A percentile compares a stretch with the other conserved stretches of the same genome.
Conservation (phyloP, 2,329 filamentous ascomycete species). For the Microascus cirrosus region DNA sequence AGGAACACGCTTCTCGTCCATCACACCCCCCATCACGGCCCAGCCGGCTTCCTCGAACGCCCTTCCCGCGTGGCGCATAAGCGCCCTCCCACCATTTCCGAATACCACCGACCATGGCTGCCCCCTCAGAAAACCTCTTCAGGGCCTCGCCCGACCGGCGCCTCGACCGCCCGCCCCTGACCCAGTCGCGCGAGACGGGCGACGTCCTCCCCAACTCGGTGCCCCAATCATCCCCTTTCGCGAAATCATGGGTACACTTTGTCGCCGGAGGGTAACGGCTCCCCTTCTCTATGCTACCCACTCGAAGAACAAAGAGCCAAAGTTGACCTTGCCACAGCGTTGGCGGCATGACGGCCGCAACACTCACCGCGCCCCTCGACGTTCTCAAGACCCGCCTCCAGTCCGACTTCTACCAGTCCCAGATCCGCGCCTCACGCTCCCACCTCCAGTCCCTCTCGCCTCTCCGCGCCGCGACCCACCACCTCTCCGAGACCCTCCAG, state of each 20-base stretch:
- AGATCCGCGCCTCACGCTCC: slow-evolving; percentile 58
- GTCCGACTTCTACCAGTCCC: slow-evolving; percentile 80
- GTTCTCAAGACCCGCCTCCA: slow-evolving; percentile 89
- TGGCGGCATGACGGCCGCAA: slow-evolving; percentile 82
- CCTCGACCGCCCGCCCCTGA: slow-evolving; percentile 6
- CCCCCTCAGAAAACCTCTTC: slow-evolving; percentile 15
- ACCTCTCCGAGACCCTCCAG: slow-evolving; percentile 76
- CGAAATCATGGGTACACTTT: slow-evolving; percentile 85
- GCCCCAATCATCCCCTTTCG: slow-evolving; percentile 37
- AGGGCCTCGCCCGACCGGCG: slow-evolving; percentile 18
- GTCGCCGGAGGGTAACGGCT: slow-evolving; percentile 70
- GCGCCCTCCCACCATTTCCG: too few species aligned
- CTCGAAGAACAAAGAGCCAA: not conserved
- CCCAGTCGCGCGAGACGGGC: slow-evolving; percentile 51
- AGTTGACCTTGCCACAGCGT: slow-evolving; percentile 37
- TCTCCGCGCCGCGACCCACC: slow-evolving; percentile 54
- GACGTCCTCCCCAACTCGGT: slow-evolving; percentile 24
- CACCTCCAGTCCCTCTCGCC: slow-evolving; percentile 46
- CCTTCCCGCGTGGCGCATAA: not conserved
- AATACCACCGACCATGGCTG: not conserved
- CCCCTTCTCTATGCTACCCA: too few species aligned
- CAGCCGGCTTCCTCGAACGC: not conserved
- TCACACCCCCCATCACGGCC: not conserved
- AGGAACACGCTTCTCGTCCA: not conserved
- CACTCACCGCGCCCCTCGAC: slow-evolving; percentile 88